Evolutionary conservation across 2,329 filamentous ascomycete genomes (phyloP), one percentile per base, ranked within the genome.

Genomic region (Paracamarosporium sp.): DNA sequence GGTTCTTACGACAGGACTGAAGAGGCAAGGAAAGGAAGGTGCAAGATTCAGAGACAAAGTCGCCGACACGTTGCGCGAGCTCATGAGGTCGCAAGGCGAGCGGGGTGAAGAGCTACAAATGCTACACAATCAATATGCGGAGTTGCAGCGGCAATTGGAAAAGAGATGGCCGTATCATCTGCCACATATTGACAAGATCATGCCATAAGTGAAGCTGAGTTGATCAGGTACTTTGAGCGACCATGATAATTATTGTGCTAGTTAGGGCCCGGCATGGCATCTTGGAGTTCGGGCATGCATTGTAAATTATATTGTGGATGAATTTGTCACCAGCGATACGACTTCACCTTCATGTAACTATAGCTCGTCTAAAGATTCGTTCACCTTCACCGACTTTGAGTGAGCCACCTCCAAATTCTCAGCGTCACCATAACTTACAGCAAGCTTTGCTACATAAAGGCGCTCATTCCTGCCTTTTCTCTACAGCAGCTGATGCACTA

Each of bases 41-140:
- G 38, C 40, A n/a, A 47, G 35, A 11, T 54, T 38, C 9, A 25
- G 41, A 20, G 11, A 30, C 9, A 47, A 38, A 25, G 43, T 38
- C 8, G n/a, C 30, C 11, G 43, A 54, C 9, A 47, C n/a, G 31
- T 12, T 47, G 22, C 30, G 51, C 8, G 24, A 38, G n/a, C 25
- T 46, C 5, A 17, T 54, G 17, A 28, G 33, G 9, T 13, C 24
- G n/a, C 33, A 47, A 8, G 51, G 30, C 5, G 43, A n/a, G 15
- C 36, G 33, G 7, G 25, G 17, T 17, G 13, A 35, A 28, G 33
- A 45, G 27, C 40, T 47, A 15, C 40, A 35, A n/a, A 4, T 15
- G 20, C 25, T 54, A 33, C 43, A 54, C n/a, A 54, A 54, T 24
- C 51, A 41, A 22, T 54, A 54, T 41, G 51, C 51, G 22, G 51